phyloP scores from a whole-genome alignment of 2,329 filamentous ascomycete genomes.

The Pezicula rhizophila region DNA sequence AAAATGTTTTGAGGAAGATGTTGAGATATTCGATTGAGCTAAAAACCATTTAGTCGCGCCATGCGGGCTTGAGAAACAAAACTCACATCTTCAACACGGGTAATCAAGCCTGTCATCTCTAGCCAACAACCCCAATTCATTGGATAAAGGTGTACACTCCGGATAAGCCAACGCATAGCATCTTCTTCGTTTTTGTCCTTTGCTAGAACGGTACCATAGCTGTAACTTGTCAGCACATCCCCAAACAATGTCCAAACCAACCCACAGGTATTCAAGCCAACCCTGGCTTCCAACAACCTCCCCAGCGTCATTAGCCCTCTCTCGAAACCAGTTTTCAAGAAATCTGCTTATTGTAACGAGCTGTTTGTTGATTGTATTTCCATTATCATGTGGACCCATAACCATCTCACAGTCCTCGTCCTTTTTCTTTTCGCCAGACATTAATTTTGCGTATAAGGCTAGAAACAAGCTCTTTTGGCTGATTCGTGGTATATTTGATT shows the following conservation, averaged over 20 bases:
- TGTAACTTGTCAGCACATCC: slow-evolving; percentile 24
- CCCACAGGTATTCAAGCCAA: slow-evolving; percentile 81
- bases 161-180: slow-evolving; percentile 80
- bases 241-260: not conserved
- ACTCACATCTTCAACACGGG: slow-evolving; percentile 73
- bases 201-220: slow-evolving; percentile 81
- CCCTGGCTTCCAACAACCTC: slow-evolving; percentile 65
- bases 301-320: slow-evolving; percentile 52
- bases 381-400: slow-evolving; percentile 84
- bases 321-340: slow-evolving; percentile 74
- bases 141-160: slow-evolving; percentile 80
- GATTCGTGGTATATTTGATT: slow-evolving; percentile 44
- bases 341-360: slow-evolving; percentile 68
- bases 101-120: slow-evolving; percentile 77
- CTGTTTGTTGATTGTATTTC: slow-evolving; percentile 79
- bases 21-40: slow-evolving; percentile 67
- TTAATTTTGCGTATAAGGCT: slow-evolving; percentile 84
- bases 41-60: slow-evolving; percentile 23
- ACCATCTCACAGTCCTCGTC: slow-evolving; percentile 98
- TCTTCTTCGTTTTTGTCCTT: slow-evolving; percentile 86
- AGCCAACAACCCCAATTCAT: slow-evolving; percentile 99
- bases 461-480: slow-evolving; percentile 93
- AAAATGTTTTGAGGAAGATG: slow-evolving; percentile 85
- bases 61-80: not conserved
- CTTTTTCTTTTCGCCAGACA: slow-evolving; percentile 91